Conservation (phyloP, 1,139 yeast species). For the Blastobotrys illinoisensis region DNA sequence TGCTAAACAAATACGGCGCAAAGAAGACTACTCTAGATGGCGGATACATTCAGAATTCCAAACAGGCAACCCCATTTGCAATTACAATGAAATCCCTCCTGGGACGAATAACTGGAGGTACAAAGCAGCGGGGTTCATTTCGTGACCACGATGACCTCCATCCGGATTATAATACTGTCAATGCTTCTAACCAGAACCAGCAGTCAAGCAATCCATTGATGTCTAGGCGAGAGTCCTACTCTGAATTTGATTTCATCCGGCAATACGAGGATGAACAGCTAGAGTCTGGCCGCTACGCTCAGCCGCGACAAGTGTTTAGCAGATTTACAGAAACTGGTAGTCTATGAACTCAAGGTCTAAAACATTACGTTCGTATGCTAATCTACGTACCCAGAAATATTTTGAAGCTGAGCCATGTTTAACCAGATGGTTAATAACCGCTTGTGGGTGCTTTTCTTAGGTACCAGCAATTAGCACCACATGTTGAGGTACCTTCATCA, state of each 20-base stretch:
- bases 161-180: not conserved
- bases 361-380: no score
- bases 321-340: constrained; percentile 24
- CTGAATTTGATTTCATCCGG: not conserved
- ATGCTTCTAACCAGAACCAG: not conserved
- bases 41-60: not conserved
- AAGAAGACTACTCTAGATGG: not conserved
- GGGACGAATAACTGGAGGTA: not conserved
- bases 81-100: not conserved
- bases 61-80: not conserved
- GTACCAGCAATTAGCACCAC: no score
- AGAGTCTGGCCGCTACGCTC: constrained; percentile 5
- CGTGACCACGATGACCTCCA: not conserved
- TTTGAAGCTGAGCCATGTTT: no score
- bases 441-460: no score
- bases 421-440: no score
- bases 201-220: not conserved
- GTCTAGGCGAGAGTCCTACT: not conserved
- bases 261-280: not conserved
- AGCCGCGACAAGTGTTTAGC: constrained; percentile 8
- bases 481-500: no score
- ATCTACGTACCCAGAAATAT: no score
- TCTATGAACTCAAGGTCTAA: constrained; percentile 12
- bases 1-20: not conserved
- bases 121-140: not conserved